Conservation (phyloP, 177 flowering plant genomes). For the Vitis hybrid region DNA sequence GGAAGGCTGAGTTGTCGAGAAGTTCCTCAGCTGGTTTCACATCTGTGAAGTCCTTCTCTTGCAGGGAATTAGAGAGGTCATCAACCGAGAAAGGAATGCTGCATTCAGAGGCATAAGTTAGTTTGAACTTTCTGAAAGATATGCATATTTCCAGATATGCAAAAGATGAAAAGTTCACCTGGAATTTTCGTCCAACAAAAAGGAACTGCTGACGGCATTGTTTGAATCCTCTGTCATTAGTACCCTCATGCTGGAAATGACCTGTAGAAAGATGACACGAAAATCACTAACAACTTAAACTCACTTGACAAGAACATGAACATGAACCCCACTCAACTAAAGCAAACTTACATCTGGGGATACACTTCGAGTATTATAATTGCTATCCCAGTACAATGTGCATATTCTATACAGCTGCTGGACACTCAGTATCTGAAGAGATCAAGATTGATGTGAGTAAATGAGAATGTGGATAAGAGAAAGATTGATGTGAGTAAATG, state of each 20-base stretch:
- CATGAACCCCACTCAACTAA: not conserved
- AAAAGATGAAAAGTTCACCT: slow-evolving; percentile 34
- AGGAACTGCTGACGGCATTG: slow-evolving; percentile 60
- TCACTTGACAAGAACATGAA: not conserved
- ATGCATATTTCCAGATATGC: not conserved
- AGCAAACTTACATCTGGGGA: slow-evolving; percentile 53
- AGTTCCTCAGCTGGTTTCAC: slow-evolving; percentile 52
- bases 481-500: not conserved
- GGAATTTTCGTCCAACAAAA: slow-evolving; percentile 72
- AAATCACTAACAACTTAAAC: not conserved
- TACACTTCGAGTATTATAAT: slow-evolving; percentile 74
- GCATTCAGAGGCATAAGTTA: slow-evolving; percentile 11
- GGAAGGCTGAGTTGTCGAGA: slow-evolving; percentile 49
- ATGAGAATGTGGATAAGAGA: not conserved
- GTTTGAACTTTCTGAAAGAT: not conserved
- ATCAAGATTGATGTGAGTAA: slow-evolving; percentile 1
- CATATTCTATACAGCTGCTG: slow-evolving; percentile 88
- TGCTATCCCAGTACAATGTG: slow-evolving; percentile 80
- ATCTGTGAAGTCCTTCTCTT: slow-evolving; percentile 46
- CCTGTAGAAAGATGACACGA: slow-evolving; percentile 30
- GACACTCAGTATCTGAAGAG: slow-evolving; percentile 65
- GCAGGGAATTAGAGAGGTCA: slow-evolving; percentile 48
- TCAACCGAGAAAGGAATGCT: slow-evolving; percentile 67
- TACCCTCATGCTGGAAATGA: slow-evolving; percentile 76
- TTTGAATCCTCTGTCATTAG: slow-evolving; percentile 80